Evolutionary conservation across 2,329 filamentous ascomycete genomes (phyloP), one percentile per base, ranked within the genome.

Genomic region (Ramichloridium luteum): DNA sequence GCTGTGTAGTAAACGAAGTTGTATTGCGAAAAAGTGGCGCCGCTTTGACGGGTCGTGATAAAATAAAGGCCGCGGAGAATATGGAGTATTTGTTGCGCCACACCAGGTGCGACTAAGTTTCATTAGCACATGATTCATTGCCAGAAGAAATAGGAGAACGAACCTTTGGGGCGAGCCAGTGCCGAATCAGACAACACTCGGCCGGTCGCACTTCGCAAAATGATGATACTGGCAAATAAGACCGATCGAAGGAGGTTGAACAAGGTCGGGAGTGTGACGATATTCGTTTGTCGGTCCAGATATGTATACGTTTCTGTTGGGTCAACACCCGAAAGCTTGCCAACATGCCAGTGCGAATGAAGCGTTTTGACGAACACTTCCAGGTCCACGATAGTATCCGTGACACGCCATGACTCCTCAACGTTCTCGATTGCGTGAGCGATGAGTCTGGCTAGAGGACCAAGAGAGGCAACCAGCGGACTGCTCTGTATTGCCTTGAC

Each of bases 1-100:
- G 84, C 77, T 1, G 81, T 75, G 13, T 92, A 67, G 47, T 85
- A 84, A 15, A 83, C 77, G 50, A 93, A 93, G 2, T 71, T 75
- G 55, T 93, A 88, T 36, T 83, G 80, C 32, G 86, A 82, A 47
- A 92, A 93, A 2, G 74, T 69, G 38, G 70, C 72, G 34, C 78
- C 75, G 13, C 79, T 77, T 34, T 81, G 69, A 23, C 81, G 70
- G 10, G 75, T 77, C 1, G 82, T 83, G 39, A 93, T 74, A 53
- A 93, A 93, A 56, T 77, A 83, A 13, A 92, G 60, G 47, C 82
- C 79, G 16, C 83, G 75, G 8, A 93, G 68, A 9, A 73, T 74
- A 38, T 79, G 74, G 11, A 93, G 65, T 1, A 77, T 72, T 51
- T 80, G 80, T 27, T 73, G 63, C 4, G 82, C 81, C 11, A 90